Evolutionary conservation across 768 basidiomycete genomes (phyloP), one percentile per base, ranked within the genome.

Genomic region (Hygrocybe punicea): DNA sequence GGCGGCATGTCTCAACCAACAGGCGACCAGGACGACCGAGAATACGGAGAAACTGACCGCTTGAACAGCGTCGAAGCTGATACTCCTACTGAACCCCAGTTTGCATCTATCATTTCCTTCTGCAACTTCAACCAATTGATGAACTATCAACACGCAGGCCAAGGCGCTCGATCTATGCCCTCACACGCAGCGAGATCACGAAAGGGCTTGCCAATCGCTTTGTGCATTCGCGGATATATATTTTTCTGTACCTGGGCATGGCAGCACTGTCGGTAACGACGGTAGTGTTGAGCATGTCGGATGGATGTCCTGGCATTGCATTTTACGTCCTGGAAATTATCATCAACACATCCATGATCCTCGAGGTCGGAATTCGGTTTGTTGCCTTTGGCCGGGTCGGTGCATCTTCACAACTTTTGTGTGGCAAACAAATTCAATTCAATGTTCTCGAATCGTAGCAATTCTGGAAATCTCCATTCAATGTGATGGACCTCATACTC

Each of bases 391-490:
- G 96, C 59, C 82, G 84, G 71, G 96, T 98, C 65, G 66, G 91
- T 77, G 14, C 39, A 29, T 24, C 40, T 21, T 34, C 53, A 13
- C 17, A 24, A 3, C 34, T 36, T n/a, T 44, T 39, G 4, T 19
- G 13, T 39, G 17, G 35, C 16, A 21, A 36, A 35, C 13, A 34
- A 11, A 16, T 14, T 17, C 23, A 45, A 13, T 25, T 16, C n/a
- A 14, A 47, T 25, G 13, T 48, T 11, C 16, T 37, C 25, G 3
- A 44, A 8, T 42, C 39, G 56, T 68, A 95, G 93, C 90, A 93
- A 92, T 97, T 97, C 77, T 95, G 92, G 92, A 89, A 84, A 69
- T 91, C 91, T n/a, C 85, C 86, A 10, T 93, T 92, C 75, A 98
- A 98, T 68, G 76, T 91, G 33, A 78, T 95, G 64, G 95, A 98